A percentile compares a stretch with the other conserved stretches of the same genome.
phyloP scores from a whole-genome alignment of 768 basidiomycete species.

The Pleurotus tuber-regium region DNA sequence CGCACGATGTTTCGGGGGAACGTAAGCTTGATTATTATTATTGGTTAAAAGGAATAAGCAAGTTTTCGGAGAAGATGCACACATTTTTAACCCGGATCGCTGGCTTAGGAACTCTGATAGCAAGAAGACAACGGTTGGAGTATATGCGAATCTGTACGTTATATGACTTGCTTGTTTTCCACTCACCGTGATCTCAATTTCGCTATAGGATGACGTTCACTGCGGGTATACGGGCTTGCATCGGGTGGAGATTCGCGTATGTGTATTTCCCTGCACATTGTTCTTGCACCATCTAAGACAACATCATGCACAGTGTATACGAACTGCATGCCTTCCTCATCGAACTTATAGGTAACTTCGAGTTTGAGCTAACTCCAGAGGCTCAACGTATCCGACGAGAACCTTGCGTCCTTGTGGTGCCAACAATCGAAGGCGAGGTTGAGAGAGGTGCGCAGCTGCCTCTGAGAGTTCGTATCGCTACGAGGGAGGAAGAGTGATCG shows the following conservation, averaged over 20 bases:
- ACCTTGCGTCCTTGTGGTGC: constrained; percentile 46
- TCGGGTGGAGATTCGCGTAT: constrained; percentile 48
- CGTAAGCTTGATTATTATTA: neutral
- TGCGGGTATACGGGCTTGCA: constrained; percentile 44
- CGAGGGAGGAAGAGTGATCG: constrained; percentile 25
- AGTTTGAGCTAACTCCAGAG: constrained; percentile 43
- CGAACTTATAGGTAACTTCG: constrained; percentile 58
- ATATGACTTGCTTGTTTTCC: neutral
- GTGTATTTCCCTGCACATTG: neutral
- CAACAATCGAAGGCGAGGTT: constrained; percentile 43
- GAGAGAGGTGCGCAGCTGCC: constrained; percentile 44
- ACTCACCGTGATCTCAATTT: neutral
- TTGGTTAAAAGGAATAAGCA: constrained; percentile 34
- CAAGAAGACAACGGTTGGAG: constrained; percentile 40
- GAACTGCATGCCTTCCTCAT: constrained; percentile 59
- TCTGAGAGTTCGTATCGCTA: constrained; percentile 34
- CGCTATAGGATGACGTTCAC: constrained; percentile 41
- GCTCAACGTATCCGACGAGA: constrained; percentile 39
- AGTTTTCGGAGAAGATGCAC: constrained; percentile 55
- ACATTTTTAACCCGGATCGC: constrained; percentile 53
- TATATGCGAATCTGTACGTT: constrained; percentile 46
- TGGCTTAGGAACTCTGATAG: constrained; percentile 40
- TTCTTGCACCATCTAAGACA: neutral
- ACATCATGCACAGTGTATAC: constrained; percentile 25
- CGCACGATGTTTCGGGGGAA: neutral